These are phyloP conservation scores for Alternaria rosae DNA, from an alignment of 2,329 filamentous ascomycete genomes.

Conservation along the genomic window DNA sequence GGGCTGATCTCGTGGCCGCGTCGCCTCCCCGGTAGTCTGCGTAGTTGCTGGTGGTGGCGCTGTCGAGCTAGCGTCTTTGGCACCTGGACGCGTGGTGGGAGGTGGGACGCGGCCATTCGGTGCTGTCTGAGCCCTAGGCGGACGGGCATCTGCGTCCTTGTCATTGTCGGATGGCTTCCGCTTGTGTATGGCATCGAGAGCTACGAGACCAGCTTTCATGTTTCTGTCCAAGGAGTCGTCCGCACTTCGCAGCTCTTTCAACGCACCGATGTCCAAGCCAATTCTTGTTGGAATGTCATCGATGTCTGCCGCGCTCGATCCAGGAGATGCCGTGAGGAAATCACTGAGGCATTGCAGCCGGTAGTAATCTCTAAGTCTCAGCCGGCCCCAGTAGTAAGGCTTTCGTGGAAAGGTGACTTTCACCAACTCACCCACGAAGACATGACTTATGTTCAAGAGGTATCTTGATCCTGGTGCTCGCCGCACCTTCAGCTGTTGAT, in stretches of 20 bases:
- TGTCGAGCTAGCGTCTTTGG: too few relatives aligned
- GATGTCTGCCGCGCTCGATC: background rate
- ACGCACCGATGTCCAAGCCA: background rate
- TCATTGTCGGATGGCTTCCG: background rate
- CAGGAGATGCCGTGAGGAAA: background rate
- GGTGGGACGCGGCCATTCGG: too few relatives aligned
- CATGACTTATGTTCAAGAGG: background rate
- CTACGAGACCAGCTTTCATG: too few relatives aligned
- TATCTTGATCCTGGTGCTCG: background rate
- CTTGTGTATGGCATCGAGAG: background rate
- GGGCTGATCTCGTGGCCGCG: too few relatives aligned
- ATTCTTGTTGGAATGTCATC: background rate
- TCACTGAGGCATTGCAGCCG: background rate
- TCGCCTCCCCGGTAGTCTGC: too few relatives aligned
- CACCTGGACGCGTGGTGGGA: too few relatives aligned
- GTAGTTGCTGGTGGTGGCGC: too few relatives aligned
- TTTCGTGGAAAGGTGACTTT: background rate
- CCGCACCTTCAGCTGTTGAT: background rate
- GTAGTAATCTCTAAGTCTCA: background rate
- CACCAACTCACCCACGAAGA: background rate
- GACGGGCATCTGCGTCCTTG: background rate
- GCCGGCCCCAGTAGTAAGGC: background rate
- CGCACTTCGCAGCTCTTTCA: background rate
- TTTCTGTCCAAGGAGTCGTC: too few relatives aligned
- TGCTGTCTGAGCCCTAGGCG: background rate